These are phyloP conservation scores for Alliaria petiolata DNA, from an alignment of 345 rosid species.

Conservation along the genomic window DNA sequence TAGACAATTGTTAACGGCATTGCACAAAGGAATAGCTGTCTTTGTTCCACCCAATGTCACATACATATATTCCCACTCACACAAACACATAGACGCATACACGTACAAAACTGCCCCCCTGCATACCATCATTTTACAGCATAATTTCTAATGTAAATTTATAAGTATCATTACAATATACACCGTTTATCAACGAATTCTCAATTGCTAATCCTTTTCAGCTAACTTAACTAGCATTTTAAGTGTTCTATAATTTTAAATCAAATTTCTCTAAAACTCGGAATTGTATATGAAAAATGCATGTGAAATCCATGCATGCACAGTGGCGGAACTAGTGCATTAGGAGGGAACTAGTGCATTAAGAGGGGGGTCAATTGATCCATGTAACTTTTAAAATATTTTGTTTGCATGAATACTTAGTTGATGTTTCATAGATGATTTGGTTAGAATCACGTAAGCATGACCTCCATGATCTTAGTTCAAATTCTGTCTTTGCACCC, in stretches of 20 bases:
- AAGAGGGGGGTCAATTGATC: no score
- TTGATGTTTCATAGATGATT: no score
- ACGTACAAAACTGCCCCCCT: conserved; percentile 13
- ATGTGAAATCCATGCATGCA: not conserved
- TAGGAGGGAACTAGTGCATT: no score
- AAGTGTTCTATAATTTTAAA: not conserved
- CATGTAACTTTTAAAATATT: no score
- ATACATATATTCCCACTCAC: conserved; percentile 15
- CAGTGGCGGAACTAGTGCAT: no score
- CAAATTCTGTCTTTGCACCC: no score
- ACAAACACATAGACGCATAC: conserved; percentile 17
- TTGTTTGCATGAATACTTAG: no score
- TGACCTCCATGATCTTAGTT: no score
- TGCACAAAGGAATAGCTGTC: conserved; percentile 12
- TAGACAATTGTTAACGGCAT: conserved; percentile 3
- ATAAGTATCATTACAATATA: not conserved
- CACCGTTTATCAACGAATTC: not conserved
- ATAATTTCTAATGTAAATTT: not conserved
- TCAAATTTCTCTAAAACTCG: not conserved
- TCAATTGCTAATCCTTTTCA: not conserved
- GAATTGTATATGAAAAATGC: not conserved
- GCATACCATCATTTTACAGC: not conserved
- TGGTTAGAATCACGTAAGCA: no score
- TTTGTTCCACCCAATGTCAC: conserved; percentile 14
- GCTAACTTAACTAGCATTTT: not conserved